Conservation (phyloP, 352 stramenopile species). For the Phytophthora pseudosyringae region DNA sequence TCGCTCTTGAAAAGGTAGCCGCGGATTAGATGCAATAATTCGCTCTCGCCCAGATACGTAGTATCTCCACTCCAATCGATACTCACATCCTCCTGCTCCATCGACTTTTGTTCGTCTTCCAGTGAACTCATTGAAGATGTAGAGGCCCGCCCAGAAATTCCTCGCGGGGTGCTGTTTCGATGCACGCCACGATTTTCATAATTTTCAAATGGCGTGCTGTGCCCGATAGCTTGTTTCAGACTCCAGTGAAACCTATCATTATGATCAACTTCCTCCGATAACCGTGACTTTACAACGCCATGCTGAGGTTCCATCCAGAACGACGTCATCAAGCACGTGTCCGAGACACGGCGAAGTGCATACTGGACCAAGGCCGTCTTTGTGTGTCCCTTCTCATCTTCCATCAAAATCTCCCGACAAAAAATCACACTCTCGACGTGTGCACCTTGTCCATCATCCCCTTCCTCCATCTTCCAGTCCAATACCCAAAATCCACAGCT, state of each 20-base stretch:
- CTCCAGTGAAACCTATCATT: conserved; percentile 74
- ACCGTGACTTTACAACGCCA: conserved; percentile 63
- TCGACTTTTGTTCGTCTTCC: conserved; percentile 50
- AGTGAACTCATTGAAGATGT: conserved; percentile 16
- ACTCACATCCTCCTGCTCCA: conserved; percentile 56
- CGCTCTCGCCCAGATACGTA: conserved; percentile 72
- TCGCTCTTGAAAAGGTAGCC: conserved; percentile 81
- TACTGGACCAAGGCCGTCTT: conserved; percentile 87
- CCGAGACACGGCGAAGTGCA: conserved; percentile 70
- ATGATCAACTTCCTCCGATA: conserved; percentile 51
- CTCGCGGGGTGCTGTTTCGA: conserved; percentile 16
- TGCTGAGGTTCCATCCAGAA: conserved; percentile 92
- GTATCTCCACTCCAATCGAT: conserved; percentile 39
- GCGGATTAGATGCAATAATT: conserved; percentile 76
- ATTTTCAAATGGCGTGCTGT: conserved; percentile 66
- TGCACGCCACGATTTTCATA: conserved; percentile 22
- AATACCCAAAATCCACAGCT: conserved; percentile 85
- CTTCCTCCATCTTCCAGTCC: conserved; percentile 79
- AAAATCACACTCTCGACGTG: conserved; percentile 81
- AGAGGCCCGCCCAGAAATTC: conserved; percentile 6
- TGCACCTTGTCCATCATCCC: conserved; percentile 51
- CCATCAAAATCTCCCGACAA: conserved; percentile 83
- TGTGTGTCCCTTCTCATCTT: conserved; percentile 74
- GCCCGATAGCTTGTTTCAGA: conserved; percentile 72
- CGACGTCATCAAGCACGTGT: conserved; percentile 84